Conservation (phyloP, 495 filamentous ascomycete genomes). For the Podospora anserina region DNA sequence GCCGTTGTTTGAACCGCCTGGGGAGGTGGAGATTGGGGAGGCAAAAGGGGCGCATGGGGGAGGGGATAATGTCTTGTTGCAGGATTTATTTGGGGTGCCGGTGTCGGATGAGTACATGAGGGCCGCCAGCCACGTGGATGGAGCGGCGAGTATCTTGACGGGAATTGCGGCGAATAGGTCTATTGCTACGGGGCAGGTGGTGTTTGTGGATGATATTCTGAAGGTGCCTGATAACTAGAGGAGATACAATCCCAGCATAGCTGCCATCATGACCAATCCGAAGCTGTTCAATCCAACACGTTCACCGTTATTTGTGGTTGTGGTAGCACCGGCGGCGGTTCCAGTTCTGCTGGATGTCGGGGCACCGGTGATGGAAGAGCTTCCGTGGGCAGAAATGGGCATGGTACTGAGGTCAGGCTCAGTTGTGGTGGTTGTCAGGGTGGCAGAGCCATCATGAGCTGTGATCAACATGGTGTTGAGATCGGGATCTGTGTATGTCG, state of each 20-base stretch:
- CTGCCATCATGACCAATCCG: not conserved
- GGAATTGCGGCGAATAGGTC: slow-evolving; percentile 58
- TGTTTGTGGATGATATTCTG: slow-evolving; percentile 45
- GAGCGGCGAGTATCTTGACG: slow-evolving; percentile 54
- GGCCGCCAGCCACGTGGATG: slow-evolving; percentile 51
- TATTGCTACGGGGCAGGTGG: slow-evolving; percentile 51
- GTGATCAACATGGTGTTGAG: not conserved
- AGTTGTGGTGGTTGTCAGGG: not conserved
- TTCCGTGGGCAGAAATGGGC: not conserved
- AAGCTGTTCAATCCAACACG: not conserved
- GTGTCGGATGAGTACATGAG: slow-evolving; percentile 42
- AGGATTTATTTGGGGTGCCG: slow-evolving; percentile 46
- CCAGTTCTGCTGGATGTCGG: not conserved
- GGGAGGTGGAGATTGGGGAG: slow-evolving; percentile 42
- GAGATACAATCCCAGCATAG: not conserved
- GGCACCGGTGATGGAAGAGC: not conserved
- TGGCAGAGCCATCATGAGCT: not conserved
- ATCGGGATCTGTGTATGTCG: not conserved
- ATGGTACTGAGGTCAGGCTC: not conserved
- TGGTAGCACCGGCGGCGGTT: not conserved
- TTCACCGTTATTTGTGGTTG: not conserved
- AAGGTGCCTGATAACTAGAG: slow-evolving; percentile 25
- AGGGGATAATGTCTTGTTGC: slow-evolving; percentile 44
- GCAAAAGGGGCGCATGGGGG: slow-evolving; percentile 44
- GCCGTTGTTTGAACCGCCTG: slow-evolving; percentile 45